A percentile compares a stretch with the other conserved stretches of the same genome.
phyloP scores from a whole-genome alignment of 2,329 filamentous ascomycete species.

The Sporothrix phasma region DNA sequence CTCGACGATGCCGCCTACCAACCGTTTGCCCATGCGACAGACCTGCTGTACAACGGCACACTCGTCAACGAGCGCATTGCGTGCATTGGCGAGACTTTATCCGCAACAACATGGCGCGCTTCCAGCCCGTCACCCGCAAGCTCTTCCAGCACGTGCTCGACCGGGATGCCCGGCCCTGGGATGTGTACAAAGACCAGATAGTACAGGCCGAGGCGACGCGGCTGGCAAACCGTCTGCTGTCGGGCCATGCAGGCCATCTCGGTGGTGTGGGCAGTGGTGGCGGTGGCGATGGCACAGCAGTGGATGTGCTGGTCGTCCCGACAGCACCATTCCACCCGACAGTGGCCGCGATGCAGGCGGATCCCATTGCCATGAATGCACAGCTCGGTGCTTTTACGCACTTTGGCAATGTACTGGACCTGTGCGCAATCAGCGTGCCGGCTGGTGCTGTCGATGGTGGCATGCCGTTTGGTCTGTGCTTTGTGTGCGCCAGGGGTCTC shows the following conservation, averaged over 20 bases:
- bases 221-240: slow-evolving; percentile 17
- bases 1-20: slow-evolving; percentile 31
- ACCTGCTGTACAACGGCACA: slow-evolving; percentile 42
- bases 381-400: slow-evolving; percentile 42
- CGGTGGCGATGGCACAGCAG: slow-evolving; percentile 10
- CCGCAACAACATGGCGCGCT: slow-evolving; percentile 26
- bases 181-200: slow-evolving; percentile 40
- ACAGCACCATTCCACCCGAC: slow-evolving; percentile 37
- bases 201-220: slow-evolving; percentile 35
- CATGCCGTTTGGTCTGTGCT: slow-evolving; percentile 36
- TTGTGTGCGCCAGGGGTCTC: slow-evolving; percentile 31
- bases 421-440: slow-evolving; percentile 40
- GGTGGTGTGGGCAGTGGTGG: not conserved
- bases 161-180: slow-evolving; percentile 32
- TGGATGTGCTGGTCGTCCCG: slow-evolving; percentile 40
- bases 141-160: slow-evolving; percentile 33
- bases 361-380: slow-evolving; percentile 40
- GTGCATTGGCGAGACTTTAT: slow-evolving; percentile 28
- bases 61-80: slow-evolving; percentile 42
- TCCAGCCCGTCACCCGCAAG: slow-evolving; percentile 40
- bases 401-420: slow-evolving; percentile 46
- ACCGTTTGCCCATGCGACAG: slow-evolving; percentile 38
- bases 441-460: slow-evolving; percentile 29
- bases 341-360: slow-evolving; percentile 37
- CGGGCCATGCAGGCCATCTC: not conserved